A percentile compares a stretch with the other conserved stretches of the same genome.
These are phyloP conservation scores for Phellinidium pouzarii DNA, from an alignment of 1,284 basidiomycete species.

Conservation along the genomic window DNA sequence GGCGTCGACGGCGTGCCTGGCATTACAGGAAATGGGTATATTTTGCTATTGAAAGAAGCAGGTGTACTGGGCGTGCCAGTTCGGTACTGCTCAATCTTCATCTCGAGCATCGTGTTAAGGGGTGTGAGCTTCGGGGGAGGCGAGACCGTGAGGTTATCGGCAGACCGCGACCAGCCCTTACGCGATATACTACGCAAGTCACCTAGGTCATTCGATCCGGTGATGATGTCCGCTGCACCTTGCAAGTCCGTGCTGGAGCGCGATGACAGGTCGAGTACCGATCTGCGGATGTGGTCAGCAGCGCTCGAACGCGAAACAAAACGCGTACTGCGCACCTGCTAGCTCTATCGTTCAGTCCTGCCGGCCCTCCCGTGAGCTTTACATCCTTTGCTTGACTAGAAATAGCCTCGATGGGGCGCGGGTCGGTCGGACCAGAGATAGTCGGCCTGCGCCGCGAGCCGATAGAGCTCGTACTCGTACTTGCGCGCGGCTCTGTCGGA, in stretches of 20 bases:
- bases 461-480: constrained; percentile 37
- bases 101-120: constrained; percentile 49
- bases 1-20: constrained; percentile 25
- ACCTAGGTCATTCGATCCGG: constrained; percentile 37
- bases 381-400: constrained; percentile 24
- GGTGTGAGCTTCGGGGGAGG: constrained; percentile 33
- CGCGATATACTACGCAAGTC: constrained; percentile 63
- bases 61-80: constrained; percentile 30
- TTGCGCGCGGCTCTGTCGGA: constrained; percentile 43
- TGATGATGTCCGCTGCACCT: constrained; percentile 27
- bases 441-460: constrained; percentile 50
- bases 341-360: constrained; percentile 30
- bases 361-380: constrained; percentile 23
- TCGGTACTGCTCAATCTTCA: constrained; percentile 56
- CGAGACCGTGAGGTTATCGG: constrained; percentile 63
- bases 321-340: constrained; percentile 39
- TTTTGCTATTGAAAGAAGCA: constrained; percentile 27
- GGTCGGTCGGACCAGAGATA: constrained; percentile 77
- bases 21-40: constrained; percentile 42
- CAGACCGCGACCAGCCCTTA: constrained; percentile 71
- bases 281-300: constrained; percentile 35
- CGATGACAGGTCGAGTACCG: constrained; percentile 58
- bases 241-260: constrained; percentile 43
- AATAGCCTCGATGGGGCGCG: constrained; percentile 55
- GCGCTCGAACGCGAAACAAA: constrained; percentile 1